Evolutionary conservation across 352 stramenopile species (phyloP).

Genomic region (Phytopythium boreale): DNA sequence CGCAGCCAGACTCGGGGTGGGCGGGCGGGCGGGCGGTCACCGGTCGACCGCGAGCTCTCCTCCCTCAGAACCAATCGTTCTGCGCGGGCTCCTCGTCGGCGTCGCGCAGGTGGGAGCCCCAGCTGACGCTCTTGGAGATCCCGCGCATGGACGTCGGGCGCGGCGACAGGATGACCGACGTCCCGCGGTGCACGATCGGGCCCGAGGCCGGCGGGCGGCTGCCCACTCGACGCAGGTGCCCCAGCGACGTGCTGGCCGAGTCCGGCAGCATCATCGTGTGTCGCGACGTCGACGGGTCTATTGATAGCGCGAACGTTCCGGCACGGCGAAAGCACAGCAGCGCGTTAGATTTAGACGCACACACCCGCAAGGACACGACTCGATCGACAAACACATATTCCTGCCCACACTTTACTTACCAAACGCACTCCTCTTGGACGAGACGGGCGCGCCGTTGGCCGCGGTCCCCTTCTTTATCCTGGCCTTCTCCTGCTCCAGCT

Average conservation of each 20-base stretch:
- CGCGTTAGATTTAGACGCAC: not conserved
- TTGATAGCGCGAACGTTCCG: not conserved
- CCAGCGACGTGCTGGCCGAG: conserved; percentile 28
- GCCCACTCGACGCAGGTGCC: conserved; percentile 65
- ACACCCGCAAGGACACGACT: not conserved
- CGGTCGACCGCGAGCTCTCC: conserved; percentile 4
- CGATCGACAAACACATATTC: conserved; percentile 2
- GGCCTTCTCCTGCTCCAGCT: conserved; percentile 55
- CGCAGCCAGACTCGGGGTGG: conserved; percentile 19
- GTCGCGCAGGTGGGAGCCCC: conserved; percentile 45
- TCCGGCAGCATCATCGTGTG: conserved; percentile 50
- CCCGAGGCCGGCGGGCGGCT: conserved; percentile 33
- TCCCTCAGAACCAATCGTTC: conserved; percentile 69
- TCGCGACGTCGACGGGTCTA: conserved; percentile 25
- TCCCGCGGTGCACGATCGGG: conserved; percentile 41
- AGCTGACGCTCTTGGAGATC: conserved; percentile 77
- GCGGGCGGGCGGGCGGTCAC: conserved; percentile 2
- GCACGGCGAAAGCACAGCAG: not conserved
- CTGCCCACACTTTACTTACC: conserved; percentile 29
- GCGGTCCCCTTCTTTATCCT: conserved; percentile 35
- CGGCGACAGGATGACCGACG: conserved; percentile 55
- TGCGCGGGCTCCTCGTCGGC: conserved; percentile 59
- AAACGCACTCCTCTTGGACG: conserved; percentile 35
- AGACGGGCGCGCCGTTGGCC: conserved; percentile 9
- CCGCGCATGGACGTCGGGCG: conserved; percentile 35